phyloP scores from a whole-genome alignment of 345 rosid genomes.

The Brassica carinata region DNA sequence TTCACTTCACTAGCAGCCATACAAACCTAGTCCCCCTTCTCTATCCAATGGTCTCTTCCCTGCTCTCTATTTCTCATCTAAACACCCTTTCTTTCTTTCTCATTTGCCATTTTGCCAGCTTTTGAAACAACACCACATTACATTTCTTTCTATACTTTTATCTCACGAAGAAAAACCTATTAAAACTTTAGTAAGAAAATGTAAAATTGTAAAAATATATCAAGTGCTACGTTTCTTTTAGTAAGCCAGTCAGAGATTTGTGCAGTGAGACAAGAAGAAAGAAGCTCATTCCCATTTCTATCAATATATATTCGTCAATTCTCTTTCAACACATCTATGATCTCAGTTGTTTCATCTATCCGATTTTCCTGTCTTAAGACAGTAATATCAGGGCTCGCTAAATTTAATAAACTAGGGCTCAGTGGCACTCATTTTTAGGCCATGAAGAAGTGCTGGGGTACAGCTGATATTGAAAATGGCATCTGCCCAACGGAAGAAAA shows the following conservation, averaged over 20 bases:
- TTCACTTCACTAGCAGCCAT: constrained; percentile 38
- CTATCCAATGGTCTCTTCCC: constrained; percentile 39
- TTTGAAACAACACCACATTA: neutral
- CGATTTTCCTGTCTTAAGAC: constrained; percentile 17
- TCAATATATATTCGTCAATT: constrained; percentile 7
- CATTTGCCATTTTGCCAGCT: constrained; percentile 27
- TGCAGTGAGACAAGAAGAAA: constrained; percentile 34
- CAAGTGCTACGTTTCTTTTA: neutral
- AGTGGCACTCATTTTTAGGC: constrained; percentile 44
- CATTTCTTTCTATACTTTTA: neutral
- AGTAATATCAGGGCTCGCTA: constrained; percentile 13
- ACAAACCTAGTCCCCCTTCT: constrained; percentile 45
- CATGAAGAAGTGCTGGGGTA: constrained; percentile 36
- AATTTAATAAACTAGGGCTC: neutral
- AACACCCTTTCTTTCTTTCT: constrained; percentile 25
- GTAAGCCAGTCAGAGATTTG: constrained; percentile 27
- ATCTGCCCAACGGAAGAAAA: constrained; percentile 4
- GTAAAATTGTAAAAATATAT: neutral
- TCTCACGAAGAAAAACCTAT: neutral
- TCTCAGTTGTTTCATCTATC: constrained; percentile 25
- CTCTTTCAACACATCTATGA: neutral
- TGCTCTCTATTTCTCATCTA: constrained; percentile 28
- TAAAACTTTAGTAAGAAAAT: neutral
- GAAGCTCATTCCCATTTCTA: constrained; percentile 24
- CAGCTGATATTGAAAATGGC: constrained; percentile 32